Evolutionary conservation across 202 grass and related monocot genomes (phyloP).

Genomic region (Panicum virgatum): DNA sequence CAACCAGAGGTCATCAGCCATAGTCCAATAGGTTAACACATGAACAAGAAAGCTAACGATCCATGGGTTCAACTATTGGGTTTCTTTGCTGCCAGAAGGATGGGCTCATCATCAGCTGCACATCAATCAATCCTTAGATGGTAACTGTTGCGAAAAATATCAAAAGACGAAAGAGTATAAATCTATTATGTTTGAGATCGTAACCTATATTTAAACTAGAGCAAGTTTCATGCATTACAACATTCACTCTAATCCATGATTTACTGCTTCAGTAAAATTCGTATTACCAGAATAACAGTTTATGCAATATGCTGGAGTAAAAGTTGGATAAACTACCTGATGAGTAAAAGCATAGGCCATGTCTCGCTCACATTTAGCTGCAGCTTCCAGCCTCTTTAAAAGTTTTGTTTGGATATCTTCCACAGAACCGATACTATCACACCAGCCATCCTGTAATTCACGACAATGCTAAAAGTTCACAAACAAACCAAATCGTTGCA

Average conservation of each 20-base stretch:
- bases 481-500: conserved; percentile 7
- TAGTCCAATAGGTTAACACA: no score
- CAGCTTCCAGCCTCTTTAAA: conserved; percentile 95
- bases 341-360: conserved; percentile 98
- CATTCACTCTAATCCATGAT: neutral
- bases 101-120: no score
- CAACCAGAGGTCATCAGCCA: no score
- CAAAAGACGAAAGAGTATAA: no score
- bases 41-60: no score
- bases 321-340: conserved; percentile 63
- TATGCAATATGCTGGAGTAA: conserved; percentile 7
- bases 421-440: conserved; percentile 88
- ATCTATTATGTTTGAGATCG: no score
- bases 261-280: neutral
- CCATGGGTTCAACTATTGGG: no score
- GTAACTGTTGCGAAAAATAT: no score
- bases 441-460: conserved; percentile 88
- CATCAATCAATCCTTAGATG: no score
- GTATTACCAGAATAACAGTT: neutral
- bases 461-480: conserved; percentile 25
- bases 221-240: neutral
- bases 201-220: conserved; percentile 11
- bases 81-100: no score
- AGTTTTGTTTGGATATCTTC: conserved; percentile 94
- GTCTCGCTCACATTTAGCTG: conserved; percentile 84